Evolutionary conservation across 139 green algal genomes (phyloP), one percentile per base, ranked within the genome.

Genomic region (Pleodorina starrii): DNA sequence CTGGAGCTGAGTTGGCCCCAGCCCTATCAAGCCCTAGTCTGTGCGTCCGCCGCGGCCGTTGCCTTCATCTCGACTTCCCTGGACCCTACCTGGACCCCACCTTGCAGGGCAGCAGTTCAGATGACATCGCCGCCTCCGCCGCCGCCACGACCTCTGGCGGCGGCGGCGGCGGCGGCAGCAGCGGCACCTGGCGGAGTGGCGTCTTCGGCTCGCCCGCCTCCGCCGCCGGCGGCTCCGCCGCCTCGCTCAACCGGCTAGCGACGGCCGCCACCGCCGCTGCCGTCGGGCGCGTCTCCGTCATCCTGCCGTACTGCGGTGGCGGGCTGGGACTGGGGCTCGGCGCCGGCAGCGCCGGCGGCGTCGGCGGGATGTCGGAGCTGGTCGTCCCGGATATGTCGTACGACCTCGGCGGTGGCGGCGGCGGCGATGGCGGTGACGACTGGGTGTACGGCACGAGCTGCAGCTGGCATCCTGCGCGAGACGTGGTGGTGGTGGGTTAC

Each of bases 401-500:
- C 4, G 38, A 36, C 27, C 38, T 48, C 46, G 27, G 16, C 38
- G 57, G 50, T 17, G 50, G 50, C 50, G 50, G 50, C 17, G 50
- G 17, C 50, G 50, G 50, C 17, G 17, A 17, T 60, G 50, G 50
- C 1, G 29, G 29, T 27, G 43, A 75, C 35, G 63, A 27, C 14
- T 25, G 38, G 10, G 81, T 69, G 82, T 88, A 88, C 82, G 82
- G 82, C 82, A 79, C 6, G 3, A 79, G 60, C 66, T 68, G 44
- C 23, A 54, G 66, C 44, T 88, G 82, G 82, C 82, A 88, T 21
- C 82, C 82, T 23, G 25, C 40, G 0, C 82, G 82, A 6, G 63
- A 80, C 23, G 6, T 79, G n/a, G 10, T 88, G 32, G 66, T 69
- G 82, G 82, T 88, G 44, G 82, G 82, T 10, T 88, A 88, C 60